Base-by-base conservation (phyloP, 2,329 filamentous ascomycete species). In the Claviceps sp. region DNA sequence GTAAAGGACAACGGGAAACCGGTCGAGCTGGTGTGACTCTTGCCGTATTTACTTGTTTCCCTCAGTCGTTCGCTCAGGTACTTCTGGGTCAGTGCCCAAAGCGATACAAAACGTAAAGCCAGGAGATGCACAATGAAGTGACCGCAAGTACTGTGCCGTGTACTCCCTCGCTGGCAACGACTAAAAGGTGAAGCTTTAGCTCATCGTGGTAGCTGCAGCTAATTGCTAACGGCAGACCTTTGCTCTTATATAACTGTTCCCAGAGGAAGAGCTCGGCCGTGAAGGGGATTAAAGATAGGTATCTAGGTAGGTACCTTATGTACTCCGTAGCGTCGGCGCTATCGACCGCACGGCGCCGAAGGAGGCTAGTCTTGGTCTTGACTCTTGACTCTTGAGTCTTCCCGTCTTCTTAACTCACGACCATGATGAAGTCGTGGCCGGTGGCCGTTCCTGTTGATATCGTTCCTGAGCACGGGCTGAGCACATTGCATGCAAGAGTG, bases 351-450 rank as follows among this genome's bases (percentile, higher is more conserved):
- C 14, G 29, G 43, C 17, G 29, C 23, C 49, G 29, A 39, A 22
- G 26, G 5, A 46, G 20, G 36, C 49, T n/a, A 23, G 37, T 17
- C 20, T 3, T 3, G 14, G 8, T 5, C 5, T 29, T 45, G 29
- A 11, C 29, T 5, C 5, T 29, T 45, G 29, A 11, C 29, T 29
- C 26, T 29, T 29, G 7, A 7, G 26, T 7, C 6, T 26, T 26
- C 26, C 9, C 43, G n/a, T 51, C 13, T 6, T 29, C 29, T 20
- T 26, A 7, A 34, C 7, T 46, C 44, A 37, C 34, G 34, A 39
- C 29, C 50, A 49, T 48, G 39, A 49, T 46, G 46, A 34, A 49
- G 17, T 52, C 45, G 45, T 45, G 45, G 45, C 50, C 29, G 39
- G 5, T 43, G 40, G 20, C 20, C 14, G 34, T 47, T 47, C 29